These are phyloP conservation scores for Claviceps humidiphila DNA, from an alignment of 2,329 filamentous ascomycete genomes.

Conservation along the genomic window DNA sequence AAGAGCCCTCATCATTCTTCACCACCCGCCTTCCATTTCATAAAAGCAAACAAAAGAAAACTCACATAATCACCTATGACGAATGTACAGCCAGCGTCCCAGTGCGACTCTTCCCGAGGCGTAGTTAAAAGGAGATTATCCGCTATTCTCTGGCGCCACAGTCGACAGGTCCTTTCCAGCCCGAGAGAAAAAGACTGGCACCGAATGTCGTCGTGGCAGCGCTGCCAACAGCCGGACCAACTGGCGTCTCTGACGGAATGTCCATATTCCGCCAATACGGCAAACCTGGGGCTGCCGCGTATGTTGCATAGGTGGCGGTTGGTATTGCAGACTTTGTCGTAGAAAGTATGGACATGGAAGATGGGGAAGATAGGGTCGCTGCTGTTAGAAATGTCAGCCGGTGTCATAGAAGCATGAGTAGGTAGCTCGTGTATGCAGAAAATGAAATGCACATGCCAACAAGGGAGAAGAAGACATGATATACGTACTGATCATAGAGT, in stretches of 20 bases:
- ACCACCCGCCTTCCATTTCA: too few relatives aligned
- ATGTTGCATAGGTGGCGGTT: neutral
- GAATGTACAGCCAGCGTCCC: neutral
- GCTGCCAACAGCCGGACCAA: neutral
- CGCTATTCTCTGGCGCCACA: neutral
- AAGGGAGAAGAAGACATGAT: neutral
- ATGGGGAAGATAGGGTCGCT: neutral
- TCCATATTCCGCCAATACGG: neutral
- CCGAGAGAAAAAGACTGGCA: neutral
- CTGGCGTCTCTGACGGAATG: neutral
- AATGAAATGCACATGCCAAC: neutral
- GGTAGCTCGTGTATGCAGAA: neutral
- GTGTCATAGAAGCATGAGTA: neutral
- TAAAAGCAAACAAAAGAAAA: neutral
- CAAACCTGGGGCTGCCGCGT: neutral
- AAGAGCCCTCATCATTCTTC: too few relatives aligned
- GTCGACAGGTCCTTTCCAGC: neutral
- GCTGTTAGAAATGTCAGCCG: neutral
- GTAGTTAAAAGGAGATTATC: neutral
- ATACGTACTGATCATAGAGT: neutral
- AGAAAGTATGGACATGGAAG: neutral
- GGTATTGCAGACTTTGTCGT: neutral
- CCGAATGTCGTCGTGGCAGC: neutral
- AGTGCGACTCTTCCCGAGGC: neutral
- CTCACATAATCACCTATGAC: neutral